Evolutionary conservation across 192 early-diverging fungal genomes (phyloP), one percentile per base, ranked within the genome.

Genomic region (Cetraspora pellucida): DNA sequence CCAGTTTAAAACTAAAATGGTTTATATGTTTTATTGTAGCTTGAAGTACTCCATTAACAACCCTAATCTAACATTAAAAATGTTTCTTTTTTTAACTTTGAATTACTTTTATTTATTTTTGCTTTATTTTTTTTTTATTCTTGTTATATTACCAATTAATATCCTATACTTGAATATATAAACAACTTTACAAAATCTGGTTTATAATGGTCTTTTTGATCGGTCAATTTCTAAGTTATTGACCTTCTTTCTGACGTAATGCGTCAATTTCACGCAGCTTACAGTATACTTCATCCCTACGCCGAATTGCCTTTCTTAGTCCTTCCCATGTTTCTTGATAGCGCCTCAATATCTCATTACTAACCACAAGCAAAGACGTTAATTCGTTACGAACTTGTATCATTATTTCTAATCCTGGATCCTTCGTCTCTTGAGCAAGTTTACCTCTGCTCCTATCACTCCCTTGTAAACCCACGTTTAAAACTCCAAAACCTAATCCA

Each of bases 401-500:
- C 21, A 76, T 46, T 16, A 28, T 50, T 65, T 66, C 61, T 30
- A 76, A 50, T 14, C 74, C 74, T 61, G 64, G 50, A 55, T 76
- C 74, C 21, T 66, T 76, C 27, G 60, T n/a, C 50, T 76, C 74
- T 16, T 57, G 47, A 19, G 49, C 46, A 47, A 59, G 28, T 31
- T 50, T 76, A 23, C 61, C 74, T 54, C 65, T 76, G 46, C 27
- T 76, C 27, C 72, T 58, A 19, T 76, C 74, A 30, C 46, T 66
- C 10, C 59, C 61, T 54, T 76, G 74, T n/a, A 76, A 52, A 21
- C 74, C 74, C 0, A 76, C 52, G 52, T 76, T 76, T 0, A 66
- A 21, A 3, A 76, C 74, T 30, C 74, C 74, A 49, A 76, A 76
- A 23, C 63, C 63, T 43, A 25, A 63, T 13, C 74, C 74, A 21